These are phyloP conservation scores for Coffea eugenioides DNA, from an alignment of 257 asterid genomes.

Conservation along the genomic window DNA sequence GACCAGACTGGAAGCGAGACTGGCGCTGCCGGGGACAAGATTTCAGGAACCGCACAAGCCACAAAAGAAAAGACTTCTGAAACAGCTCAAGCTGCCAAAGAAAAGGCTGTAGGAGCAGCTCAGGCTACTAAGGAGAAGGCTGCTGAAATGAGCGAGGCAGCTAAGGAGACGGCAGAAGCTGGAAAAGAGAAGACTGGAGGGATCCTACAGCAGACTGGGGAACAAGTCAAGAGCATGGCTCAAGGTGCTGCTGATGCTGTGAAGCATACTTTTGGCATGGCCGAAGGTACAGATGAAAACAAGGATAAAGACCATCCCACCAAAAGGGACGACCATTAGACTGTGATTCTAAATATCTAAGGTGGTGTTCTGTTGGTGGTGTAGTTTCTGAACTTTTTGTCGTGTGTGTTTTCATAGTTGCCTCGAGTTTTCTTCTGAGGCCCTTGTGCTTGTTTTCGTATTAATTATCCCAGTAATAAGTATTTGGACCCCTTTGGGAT, in stretches of 20 bases:
- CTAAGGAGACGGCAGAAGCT: constrained; percentile 58
- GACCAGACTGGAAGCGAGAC: constrained; percentile 32
- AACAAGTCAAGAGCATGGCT: constrained; percentile 63
- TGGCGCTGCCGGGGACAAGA: constrained; percentile 25
- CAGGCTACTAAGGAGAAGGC: constrained; percentile 72
- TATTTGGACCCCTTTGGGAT: not conserved
- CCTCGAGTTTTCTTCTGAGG: constrained; percentile 7
- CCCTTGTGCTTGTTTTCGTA: not conserved
- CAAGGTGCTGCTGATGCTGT: constrained; percentile 75
- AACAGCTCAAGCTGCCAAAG: constrained; percentile 41
- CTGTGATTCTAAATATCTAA: not conserved
- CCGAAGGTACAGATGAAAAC: constrained; percentile 22
- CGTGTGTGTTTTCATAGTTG: not conserved
- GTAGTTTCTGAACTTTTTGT: not conserved
- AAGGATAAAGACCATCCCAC: not conserved
- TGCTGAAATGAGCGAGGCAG: constrained; percentile 47
- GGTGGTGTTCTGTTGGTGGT: not conserved
- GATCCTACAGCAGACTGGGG: constrained; percentile 53
- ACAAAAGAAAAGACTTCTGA: constrained; percentile 36
- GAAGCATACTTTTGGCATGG: constrained; percentile 50
- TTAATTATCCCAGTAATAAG: not conserved
- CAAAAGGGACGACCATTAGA: not conserved
- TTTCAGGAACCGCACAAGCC: constrained; percentile 6
- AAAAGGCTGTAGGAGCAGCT: constrained; percentile 49
- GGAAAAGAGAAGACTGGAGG: constrained; percentile 83